Conservation (phyloP, 495 filamentous ascomycete genomes). For the Penicillium argentinense region DNA sequence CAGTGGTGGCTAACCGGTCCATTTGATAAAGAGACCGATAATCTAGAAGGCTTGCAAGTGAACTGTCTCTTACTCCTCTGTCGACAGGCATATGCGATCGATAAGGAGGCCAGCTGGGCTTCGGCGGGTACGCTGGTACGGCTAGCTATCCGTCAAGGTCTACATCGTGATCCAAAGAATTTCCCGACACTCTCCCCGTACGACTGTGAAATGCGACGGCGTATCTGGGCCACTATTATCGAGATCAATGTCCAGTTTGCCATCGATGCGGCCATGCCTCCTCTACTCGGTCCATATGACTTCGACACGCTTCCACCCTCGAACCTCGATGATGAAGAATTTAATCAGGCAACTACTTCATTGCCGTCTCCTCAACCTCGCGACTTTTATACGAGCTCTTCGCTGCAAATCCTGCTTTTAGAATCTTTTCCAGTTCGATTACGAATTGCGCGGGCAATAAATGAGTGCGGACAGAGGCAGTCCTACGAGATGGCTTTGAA, state of each 20-base stretch:
- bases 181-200: slow-evolving; percentile 45
- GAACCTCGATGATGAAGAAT: slow-evolving; percentile 54
- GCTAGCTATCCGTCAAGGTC: slow-evolving; percentile 49
- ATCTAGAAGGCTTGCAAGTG: slow-evolving; percentile 46
- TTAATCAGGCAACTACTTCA: slow-evolving; percentile 32
- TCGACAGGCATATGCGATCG: slow-evolving; percentile 47
- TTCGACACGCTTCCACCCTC: slow-evolving; percentile 52
- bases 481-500: slow-evolving; percentile 44
- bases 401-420: slow-evolving; percentile 46
- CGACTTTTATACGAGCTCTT: slow-evolving; percentile 43
- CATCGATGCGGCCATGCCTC: slow-evolving; percentile 49
- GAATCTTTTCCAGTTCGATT: slow-evolving; percentile 43
- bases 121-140: slow-evolving; percentile 48
- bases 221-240: slow-evolving; percentile 59
- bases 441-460: slow-evolving; percentile 38
- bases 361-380: slow-evolving; percentile 25
- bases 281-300: slow-evolving; percentile 47
- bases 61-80: slow-evolving; percentile 51
- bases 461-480: slow-evolving; percentile 36
- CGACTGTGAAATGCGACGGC: slow-evolving; percentile 50
- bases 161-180: slow-evolving; percentile 54
- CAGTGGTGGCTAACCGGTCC: slow-evolving; percentile 55
- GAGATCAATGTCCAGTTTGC: slow-evolving; percentile 53
- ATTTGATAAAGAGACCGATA: slow-evolving; percentile 42
- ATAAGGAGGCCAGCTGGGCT: slow-evolving; percentile 45